phyloP scores from a whole-genome alignment of 805 yeast genomes.

The Yarrowia yakushimensis region DNA sequence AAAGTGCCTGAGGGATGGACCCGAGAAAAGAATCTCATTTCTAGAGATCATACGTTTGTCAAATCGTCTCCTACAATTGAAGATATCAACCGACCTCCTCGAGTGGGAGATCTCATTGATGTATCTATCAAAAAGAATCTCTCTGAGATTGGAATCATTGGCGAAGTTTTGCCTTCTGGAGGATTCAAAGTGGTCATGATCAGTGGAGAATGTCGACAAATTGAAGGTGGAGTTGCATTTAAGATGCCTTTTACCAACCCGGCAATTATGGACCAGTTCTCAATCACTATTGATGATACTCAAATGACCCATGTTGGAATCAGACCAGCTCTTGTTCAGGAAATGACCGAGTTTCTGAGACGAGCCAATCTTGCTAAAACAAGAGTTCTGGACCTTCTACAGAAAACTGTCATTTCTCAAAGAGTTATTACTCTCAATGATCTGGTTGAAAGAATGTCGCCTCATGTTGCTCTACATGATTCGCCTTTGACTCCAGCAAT shows the following conservation, averaged over 20 bases:
- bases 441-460: neutral
- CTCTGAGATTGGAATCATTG: constrained; percentile 12
- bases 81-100: constrained; percentile 12
- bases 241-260: constrained; percentile 20
- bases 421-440: constrained; percentile 20
- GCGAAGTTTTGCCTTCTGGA: neutral
- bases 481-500: neutral
- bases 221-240: neutral
- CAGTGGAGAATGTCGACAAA: neutral
- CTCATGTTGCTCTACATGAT: neutral
- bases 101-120: constrained; percentile 2
- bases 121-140: constrained; percentile 1
- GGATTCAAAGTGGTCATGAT: constrained; percentile 2
- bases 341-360: constrained; percentile 7
- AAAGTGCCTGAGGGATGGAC: neutral
- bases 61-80: neutral
- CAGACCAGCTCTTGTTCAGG: constrained; percentile 12
- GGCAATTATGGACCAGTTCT: neutral
- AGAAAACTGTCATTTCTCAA: neutral
- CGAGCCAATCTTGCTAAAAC: neutral
- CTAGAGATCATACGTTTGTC: neutral
- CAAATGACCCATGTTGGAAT: neutral
- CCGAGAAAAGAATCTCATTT: neutral
- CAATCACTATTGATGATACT: neutral
- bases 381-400: neutral